Conservation (phyloP, 192 early-diverging fungal genomes). For the Backusella tuberculispora region DNA sequence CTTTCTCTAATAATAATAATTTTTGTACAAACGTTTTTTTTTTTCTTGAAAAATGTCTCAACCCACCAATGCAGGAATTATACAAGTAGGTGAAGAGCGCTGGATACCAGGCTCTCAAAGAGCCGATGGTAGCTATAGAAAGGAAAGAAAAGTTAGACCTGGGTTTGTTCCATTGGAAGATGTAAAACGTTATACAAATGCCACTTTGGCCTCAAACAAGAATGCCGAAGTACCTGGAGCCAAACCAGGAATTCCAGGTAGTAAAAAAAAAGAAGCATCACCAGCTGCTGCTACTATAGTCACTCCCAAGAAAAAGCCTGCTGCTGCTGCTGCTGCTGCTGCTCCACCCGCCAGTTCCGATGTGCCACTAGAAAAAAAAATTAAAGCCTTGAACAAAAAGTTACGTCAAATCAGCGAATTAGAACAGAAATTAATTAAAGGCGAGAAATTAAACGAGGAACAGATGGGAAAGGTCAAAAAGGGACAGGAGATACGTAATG, state of each 20-base stretch:
- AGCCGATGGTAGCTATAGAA: conserved; percentile 70
- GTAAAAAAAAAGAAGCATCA: conserved; percentile 6
- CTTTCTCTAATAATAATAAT: too few relatives aligned
- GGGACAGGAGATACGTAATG: conserved; percentile 49
- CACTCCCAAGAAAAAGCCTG: neutral
- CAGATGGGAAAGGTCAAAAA: conserved; percentile 67
- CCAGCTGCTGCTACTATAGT: neutral
- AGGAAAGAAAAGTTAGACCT: conserved; percentile 70
- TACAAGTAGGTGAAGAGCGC: conserved; percentile 48
- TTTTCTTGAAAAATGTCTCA: neutral
- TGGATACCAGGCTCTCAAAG: conserved; percentile 65
- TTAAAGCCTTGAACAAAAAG: conserved; percentile 72
- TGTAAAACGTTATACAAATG: conserved; percentile 63
- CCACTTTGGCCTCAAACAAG: conserved; percentile 41
- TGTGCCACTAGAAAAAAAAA: conserved; percentile 47
- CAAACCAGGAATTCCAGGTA: conserved; percentile 22
- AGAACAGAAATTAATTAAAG: conserved; percentile 53
- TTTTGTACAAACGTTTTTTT: neutral
- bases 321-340: conserved; percentile 29
- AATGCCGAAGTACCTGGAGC: conserved; percentile 18
- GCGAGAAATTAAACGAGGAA: conserved; percentile 54
- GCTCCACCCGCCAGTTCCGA: neutral
- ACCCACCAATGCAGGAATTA: conserved; percentile 35
- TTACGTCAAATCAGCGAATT: conserved; percentile 67
- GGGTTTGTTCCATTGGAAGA: conserved; percentile 73